Evolutionary conservation across 2,329 filamentous ascomycete species (phyloP), one percentile per base, ranked within the genome.

Genomic region (Fusarium goolgardi): DNA sequence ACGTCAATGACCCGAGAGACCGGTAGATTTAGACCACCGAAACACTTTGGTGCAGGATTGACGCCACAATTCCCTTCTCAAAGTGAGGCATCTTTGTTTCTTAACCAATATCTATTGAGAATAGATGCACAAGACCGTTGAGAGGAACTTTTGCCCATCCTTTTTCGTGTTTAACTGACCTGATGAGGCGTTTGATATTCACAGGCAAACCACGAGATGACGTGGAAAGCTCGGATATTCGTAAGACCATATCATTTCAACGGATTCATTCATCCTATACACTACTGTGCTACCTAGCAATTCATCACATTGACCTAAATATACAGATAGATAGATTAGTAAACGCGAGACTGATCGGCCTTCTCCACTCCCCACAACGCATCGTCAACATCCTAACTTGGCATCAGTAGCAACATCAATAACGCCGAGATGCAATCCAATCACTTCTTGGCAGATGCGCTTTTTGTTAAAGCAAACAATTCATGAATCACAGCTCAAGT

Each of bases 61-160:
- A 55, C 58, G 58, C 66, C 62, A 64, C 66, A n/a, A 9, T 18
- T 35, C 18, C 18, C 45, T 35, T 11, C n/a, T 35, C 23, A 21
- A 32, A 6, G 21, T 23, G 4, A 49, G 27, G 20, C 40, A 34
- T 25, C 2, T 23, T 32, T 51, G 6, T 51, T n/a, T 20, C 20
- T 39, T 18, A 13, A 18, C 29, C 43, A 35, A 55, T 34, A 40
- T 15, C 9, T 2, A 5, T 29, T 16, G 44, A 21, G 43, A 7
- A 34, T 25, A 25, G 60, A 49, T 21, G 40, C n/a, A 37, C 46
- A 39, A 53, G 43, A 45, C 62, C 52, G 57, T 55, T 65, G 34
- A 34, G 31, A 20, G 23, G 16, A 39, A 23, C 16, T 12, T 16
- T 34, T 6, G n/a, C n/a, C 18, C 29, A 29, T 44, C 16, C 21